These are phyloP conservation scores for Nicotiana sylvestris DNA, from an alignment of 257 asterid species.

Conservation along the genomic window DNA sequence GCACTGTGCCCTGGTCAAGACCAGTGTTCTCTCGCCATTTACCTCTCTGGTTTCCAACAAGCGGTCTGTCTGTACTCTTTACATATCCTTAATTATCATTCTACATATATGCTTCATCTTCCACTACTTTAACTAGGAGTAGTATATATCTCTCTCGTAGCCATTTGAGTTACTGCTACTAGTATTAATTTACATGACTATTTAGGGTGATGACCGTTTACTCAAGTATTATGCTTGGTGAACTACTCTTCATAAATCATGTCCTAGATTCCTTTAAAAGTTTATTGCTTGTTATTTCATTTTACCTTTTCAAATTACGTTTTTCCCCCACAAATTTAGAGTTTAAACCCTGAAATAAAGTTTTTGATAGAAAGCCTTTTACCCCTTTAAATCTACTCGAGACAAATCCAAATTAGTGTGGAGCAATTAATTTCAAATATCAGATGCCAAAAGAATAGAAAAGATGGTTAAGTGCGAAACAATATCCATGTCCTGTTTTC, in stretches of 20 bases:
- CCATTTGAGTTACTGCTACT: neutral
- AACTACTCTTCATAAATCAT: neutral
- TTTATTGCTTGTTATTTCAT: neutral
- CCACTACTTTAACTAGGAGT: neutral
- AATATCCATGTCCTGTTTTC: neutral
- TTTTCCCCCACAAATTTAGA: too few relatives aligned
- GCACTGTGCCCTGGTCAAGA: conserved; percentile 52
- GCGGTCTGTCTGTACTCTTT: conserved; percentile 28
- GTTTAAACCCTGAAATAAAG: too few relatives aligned
- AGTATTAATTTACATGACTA: neutral
- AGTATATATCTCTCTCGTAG: too few relatives aligned
- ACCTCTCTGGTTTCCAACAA: conserved; percentile 43
- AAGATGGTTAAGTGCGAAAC: neutral
- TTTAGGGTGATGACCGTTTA: neutral
- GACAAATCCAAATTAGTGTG: too few relatives aligned
- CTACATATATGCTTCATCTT: neutral
- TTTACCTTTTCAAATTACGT: too few relatives aligned
- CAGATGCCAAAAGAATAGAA: too few relatives aligned
- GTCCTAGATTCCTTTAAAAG: neutral
- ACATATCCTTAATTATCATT: neutral
- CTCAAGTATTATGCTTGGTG: neutral
- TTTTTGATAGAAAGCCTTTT: too few relatives aligned
- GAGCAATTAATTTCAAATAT: too few relatives aligned
- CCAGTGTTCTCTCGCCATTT: conserved; percentile 54
- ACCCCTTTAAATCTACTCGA: too few relatives aligned